These are phyloP conservation scores for Castanopsis chinensis DNA, from an alignment of 306 rosid genomes.

Conservation along the genomic window DNA sequence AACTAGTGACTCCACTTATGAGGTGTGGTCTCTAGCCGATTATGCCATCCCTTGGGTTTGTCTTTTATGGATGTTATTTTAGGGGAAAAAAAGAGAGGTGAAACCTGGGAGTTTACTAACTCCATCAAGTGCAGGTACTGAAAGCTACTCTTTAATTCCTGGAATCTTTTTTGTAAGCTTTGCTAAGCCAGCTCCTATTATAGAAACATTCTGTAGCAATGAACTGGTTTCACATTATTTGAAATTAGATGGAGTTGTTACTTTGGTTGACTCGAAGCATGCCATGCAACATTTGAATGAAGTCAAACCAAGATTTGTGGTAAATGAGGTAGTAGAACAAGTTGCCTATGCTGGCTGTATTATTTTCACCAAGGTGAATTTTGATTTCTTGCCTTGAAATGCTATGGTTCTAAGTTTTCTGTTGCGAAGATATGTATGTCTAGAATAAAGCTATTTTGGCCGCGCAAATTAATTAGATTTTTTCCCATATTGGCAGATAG, in stretches of 20 bases:
- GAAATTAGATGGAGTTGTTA: conserved; percentile 91
- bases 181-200: conserved; percentile 88
- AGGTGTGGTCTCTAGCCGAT: too few species aligned
- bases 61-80: neutral
- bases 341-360: conserved; percentile 89
- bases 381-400: conserved; percentile 17
- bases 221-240: conserved; percentile 65
- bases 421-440: neutral
- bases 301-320: conserved; percentile 93
- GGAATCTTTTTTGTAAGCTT: conserved; percentile 51
- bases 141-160: neutral
- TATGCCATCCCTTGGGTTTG: too few species aligned
- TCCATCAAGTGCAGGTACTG: neutral
- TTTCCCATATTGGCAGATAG: conserved; percentile 58
- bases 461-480: conserved; percentile 6
- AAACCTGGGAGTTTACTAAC: neutral
- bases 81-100: neutral
- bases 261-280: conserved; percentile 89
- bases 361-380: conserved; percentile 72
- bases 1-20: too few species aligned
- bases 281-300: conserved; percentile 77
- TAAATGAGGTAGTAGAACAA: conserved; percentile 90
- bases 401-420: conserved; percentile 2
- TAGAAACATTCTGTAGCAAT: conserved; percentile 78
- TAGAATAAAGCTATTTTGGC: neutral